These are phyloP conservation scores for Tolypocladium nubicola DNA, from an alignment of 2,329 filamentous ascomycete species.

Conservation along the genomic window DNA sequence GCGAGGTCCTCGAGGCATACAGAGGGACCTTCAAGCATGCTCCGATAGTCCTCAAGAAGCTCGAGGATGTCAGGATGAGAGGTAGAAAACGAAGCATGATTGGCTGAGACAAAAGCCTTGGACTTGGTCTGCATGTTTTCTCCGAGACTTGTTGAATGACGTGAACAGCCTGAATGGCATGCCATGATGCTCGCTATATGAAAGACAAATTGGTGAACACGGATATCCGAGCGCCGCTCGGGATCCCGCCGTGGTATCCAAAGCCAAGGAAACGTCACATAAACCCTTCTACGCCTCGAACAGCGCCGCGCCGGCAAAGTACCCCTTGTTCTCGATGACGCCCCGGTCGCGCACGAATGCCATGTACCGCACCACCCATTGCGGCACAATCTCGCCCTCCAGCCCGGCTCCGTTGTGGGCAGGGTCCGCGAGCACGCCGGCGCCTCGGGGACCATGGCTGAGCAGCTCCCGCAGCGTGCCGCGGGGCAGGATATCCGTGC, in stretches of 20 bases:
- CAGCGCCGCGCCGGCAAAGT: slow-evolving; percentile 79
- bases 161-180: not conserved
- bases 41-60: slow-evolving; percentile 60
- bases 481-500: slow-evolving; percentile 77
- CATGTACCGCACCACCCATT: slow-evolving; percentile 97
- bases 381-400: slow-evolving; percentile 67
- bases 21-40: slow-evolving; percentile 64
- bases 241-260: not conserved
- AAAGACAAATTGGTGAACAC: not conserved
- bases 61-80: slow-evolving; percentile 89
- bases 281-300: not conserved
- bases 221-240: not conserved
- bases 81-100: slow-evolving; percentile 96
- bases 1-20: slow-evolving; percentile 66
- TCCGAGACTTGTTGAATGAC: not conserved
- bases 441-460: slow-evolving; percentile 59
- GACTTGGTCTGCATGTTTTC: not conserved
- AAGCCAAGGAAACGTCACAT: not conserved
- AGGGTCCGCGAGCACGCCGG: slow-evolving; percentile 60
- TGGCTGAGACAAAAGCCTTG: slow-evolving; percentile 40
- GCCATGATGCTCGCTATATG: slow-evolving; percentile 21
- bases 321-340: slow-evolving; percentile 97
- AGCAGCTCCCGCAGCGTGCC: slow-evolving; percentile 80
- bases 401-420: slow-evolving; percentile 45
- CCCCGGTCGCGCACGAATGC: slow-evolving; percentile 88